phyloP scores from a whole-genome alignment of 331 rosid genomes.

The Malus hybrid region DNA sequence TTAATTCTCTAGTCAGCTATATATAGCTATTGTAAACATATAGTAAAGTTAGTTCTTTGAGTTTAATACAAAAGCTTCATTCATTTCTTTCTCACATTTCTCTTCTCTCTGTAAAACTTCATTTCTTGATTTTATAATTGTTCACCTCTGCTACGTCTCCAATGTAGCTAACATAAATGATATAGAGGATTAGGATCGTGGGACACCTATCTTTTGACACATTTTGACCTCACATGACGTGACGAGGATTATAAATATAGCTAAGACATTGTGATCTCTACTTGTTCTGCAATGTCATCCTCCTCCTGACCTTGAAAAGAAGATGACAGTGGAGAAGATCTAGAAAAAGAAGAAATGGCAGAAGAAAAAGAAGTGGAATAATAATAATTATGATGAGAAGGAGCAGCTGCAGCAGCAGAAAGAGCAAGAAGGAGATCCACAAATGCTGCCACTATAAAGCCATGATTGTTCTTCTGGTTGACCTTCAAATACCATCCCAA shows the following conservation, averaged over 20 bases:
- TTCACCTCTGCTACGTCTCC: too few species aligned
- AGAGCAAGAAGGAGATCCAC: conserved; percentile 54
- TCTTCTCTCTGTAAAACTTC: too few species aligned
- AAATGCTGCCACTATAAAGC: conserved; percentile 62
- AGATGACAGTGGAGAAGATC: background rate
- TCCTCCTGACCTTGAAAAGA: background rate
- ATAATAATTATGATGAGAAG: conserved; percentile 24
- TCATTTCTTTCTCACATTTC: too few species aligned
- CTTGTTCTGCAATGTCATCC: background rate
- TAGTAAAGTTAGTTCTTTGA: too few species aligned
- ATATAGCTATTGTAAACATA: too few species aligned
- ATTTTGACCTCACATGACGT: too few species aligned
- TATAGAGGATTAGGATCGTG: too few species aligned
- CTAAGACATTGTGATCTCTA: background rate
- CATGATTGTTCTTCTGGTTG: conserved; percentile 59
- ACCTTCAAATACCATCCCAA: conserved; percentile 63
- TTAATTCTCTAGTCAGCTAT: too few species aligned
- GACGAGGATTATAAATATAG: background rate
- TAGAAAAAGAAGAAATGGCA: background rate
- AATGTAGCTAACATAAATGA: too few species aligned
- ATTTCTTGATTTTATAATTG: too few species aligned
- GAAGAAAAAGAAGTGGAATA: conserved; percentile 27
- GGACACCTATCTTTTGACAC: background rate
- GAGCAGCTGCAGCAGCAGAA: background rate
- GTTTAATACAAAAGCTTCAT: too few species aligned